phyloP scores from a whole-genome alignment of 768 basidiomycete species.

The Glaciozyma antarctica region DNA sequence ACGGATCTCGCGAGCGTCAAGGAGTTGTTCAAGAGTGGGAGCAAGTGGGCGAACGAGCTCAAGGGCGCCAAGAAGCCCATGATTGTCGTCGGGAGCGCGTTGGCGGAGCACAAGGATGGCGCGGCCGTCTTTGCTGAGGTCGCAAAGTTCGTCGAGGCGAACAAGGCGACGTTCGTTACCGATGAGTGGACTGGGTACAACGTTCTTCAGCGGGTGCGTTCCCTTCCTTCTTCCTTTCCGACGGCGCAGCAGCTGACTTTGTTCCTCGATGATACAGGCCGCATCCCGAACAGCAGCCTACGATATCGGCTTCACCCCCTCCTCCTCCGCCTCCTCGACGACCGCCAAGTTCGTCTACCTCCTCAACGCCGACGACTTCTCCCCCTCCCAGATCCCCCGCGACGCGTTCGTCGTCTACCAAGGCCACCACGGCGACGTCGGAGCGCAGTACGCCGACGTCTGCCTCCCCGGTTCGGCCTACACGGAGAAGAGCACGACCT shows the following conservation, averaged over 20 bases:
- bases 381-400: slow-evolving; percentile 74
- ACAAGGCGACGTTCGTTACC: slow-evolving; percentile 65
- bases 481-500: slow-evolving; percentile 81
- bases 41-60: slow-evolving; percentile 72
- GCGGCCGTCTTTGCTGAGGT: slow-evolving; percentile 65
- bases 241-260: slow-evolving; percentile 1
- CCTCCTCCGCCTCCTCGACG: slow-evolving; percentile 60
- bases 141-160: slow-evolving; percentile 65
- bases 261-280: slow-evolving; percentile 44
- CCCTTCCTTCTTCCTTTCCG: neutral
- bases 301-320: slow-evolving; percentile 86
- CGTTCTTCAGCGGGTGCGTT: slow-evolving; percentile 74
- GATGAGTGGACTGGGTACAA: slow-evolving; percentile 94
- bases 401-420: slow-evolving; percentile 98
- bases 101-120: slow-evolving; percentile 77
- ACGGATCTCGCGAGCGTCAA: slow-evolving; percentile 61
- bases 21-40: slow-evolving; percentile 61
- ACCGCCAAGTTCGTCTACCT: slow-evolving; percentile 94
- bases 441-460: slow-evolving; percentile 94
- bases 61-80: slow-evolving; percentile 79
- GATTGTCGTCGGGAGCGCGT: slow-evolving; percentile 81
- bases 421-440: slow-evolving; percentile 94
- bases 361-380: slow-evolving; percentile 87
- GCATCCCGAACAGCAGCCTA: slow-evolving; percentile 91
- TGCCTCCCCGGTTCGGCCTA: slow-evolving; percentile 86